phyloP scores from a whole-genome alignment of 345 rosid genomes.

The Acer saccharum region DNA sequence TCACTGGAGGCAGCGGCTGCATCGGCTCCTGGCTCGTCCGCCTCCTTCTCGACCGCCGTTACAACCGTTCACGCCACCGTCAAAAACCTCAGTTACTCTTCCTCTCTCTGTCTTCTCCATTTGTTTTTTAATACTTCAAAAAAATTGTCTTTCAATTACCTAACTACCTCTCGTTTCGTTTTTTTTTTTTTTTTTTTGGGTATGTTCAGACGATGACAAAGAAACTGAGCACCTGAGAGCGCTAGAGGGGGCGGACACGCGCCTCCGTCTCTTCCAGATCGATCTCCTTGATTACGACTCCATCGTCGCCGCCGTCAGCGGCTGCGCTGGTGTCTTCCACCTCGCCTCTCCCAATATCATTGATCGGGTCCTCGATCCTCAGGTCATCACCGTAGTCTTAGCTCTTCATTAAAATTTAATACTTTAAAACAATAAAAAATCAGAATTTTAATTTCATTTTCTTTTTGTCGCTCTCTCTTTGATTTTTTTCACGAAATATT shows the following conservation, averaged over 20 bases:
- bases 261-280: constrained; percentile 82
- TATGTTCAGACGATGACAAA: constrained; percentile 58
- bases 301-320: too few species aligned
- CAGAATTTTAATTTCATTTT: too few species aligned
- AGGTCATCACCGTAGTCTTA: constrained; percentile 37
- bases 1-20: constrained; percentile 95
- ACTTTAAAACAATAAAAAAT: too few species aligned
- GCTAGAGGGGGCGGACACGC: constrained; percentile 72
- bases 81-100: constrained; percentile 59
- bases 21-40: constrained; percentile 88
- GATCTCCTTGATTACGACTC: too few species aligned
- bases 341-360: too few species aligned
- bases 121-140: background rate
- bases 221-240: constrained; percentile 83
- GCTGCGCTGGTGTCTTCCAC: too few species aligned
- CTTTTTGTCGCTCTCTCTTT: background rate
- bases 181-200: background rate
- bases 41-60: constrained; percentile 77
- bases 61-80: constrained; percentile 85
- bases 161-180: background rate
- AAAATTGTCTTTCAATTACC: background rate
- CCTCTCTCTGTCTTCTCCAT: background rate
- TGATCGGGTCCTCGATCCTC: constrained; percentile 45
- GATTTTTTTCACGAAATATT: background rate
- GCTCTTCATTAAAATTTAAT: too few species aligned